Conservation (phyloP, 768 basidiomycete genomes). For the Tulasnella sp. region DNA sequence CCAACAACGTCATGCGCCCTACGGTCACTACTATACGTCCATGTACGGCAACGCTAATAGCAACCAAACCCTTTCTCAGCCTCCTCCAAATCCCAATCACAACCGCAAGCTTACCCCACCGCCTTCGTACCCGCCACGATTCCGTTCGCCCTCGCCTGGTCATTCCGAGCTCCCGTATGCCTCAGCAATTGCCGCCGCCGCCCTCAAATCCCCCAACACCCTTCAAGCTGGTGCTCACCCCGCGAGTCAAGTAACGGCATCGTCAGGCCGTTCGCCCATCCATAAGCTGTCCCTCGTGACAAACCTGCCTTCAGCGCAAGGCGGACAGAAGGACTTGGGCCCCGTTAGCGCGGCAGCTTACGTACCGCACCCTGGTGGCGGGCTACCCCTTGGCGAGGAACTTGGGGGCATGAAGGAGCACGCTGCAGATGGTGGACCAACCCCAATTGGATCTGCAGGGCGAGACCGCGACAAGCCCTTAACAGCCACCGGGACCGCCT, state of each 20-base stretch:
- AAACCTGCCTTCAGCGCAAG: slow-evolving; percentile 52
- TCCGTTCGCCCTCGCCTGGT: slow-evolving; percentile 19
- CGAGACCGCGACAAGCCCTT: slow-evolving; percentile 31
- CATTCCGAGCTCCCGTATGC: background rate
- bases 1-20: slow-evolving; percentile 6
- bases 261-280: slow-evolving; percentile 21
- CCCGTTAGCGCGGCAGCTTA: slow-evolving; percentile 51
- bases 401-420: slow-evolving; percentile 15
- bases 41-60: slow-evolving; percentile 3
- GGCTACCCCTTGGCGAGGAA: slow-evolving; percentile 19
- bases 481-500: slow-evolving; percentile 38
- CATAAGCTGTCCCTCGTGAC: slow-evolving; percentile 56
- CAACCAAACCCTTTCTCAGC: slow-evolving; percentile 12
- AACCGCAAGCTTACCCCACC: slow-evolving; percentile 22
- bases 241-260: slow-evolving; percentile 1
- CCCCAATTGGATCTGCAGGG: background rate
- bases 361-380: slow-evolving; percentile 40
- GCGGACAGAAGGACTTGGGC: slow-evolving; percentile 36
- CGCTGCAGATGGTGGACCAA: slow-evolving; percentile 26
- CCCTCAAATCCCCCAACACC: background rate
- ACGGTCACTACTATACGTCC: slow-evolving; percentile 16
- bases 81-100: slow-evolving; percentile 22
- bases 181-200: background rate
- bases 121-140: slow-evolving; percentile 21
- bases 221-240: slow-evolving; percentile 2